Conservation (phyloP, 371 early-diverging fungal species). For the Caulochytrium protostelioides region DNA sequence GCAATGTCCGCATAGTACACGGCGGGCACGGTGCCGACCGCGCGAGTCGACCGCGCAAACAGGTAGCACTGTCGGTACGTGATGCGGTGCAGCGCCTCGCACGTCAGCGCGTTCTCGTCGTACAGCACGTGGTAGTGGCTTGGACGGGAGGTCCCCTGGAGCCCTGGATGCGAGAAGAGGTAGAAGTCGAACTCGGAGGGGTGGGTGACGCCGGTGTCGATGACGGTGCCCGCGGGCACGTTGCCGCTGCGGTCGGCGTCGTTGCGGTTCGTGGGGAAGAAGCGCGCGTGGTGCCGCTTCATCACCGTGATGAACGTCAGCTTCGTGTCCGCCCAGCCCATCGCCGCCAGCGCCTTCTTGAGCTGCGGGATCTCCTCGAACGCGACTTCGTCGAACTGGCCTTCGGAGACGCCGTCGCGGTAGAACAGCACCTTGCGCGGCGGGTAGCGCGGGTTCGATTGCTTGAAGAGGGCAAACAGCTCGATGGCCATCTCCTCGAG, state of each 20-base stretch:
- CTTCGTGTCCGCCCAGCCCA: conserved; percentile 5
- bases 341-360: conserved; percentile 5
- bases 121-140: too few species aligned
- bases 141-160: conserved; percentile 31
- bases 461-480: conserved; percentile 8
- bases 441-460: not conserved
- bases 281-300: conserved; percentile 18
- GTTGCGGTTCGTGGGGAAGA: conserved; percentile 2
- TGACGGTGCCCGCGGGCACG: conserved; percentile 17
- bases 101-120: too few species aligned
- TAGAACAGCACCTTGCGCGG: conserved; percentile 14
- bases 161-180: conserved; percentile 18
- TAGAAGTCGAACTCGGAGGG: conserved; percentile 26
- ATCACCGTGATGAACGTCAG: conserved; percentile 16
- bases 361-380: conserved; percentile 8
- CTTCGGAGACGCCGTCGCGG: conserved; percentile 20
- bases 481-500: conserved; percentile 23
- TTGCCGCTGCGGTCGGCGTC: conserved; percentile 7
- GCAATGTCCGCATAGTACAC: too few species aligned
- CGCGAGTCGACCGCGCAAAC: too few species aligned
- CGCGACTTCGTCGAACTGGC: conserved; percentile 14
- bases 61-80: too few species aligned
- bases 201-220: conserved; percentile 14
- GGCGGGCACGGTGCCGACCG: too few species aligned
- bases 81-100: too few species aligned